These are phyloP conservation scores for Euptelea pleiosperma DNA, from an alignment of 164 flowering plant species.

Conservation along the genomic window DNA sequence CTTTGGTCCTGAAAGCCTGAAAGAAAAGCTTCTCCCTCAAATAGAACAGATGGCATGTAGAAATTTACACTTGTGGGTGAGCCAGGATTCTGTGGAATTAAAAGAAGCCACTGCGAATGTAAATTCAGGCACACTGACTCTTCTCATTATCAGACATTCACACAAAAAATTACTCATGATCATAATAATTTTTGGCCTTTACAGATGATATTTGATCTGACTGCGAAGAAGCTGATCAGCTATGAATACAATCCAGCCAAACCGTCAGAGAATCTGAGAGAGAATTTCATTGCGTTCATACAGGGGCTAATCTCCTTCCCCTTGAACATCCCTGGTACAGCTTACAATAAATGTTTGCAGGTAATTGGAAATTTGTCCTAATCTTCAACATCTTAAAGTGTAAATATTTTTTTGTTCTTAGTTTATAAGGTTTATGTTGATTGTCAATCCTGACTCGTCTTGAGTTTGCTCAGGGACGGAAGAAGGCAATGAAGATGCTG, in stretches of 20 bases:
- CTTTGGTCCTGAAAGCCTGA: constrained; percentile 37
- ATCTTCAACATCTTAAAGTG: background rate
- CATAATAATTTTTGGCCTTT: constrained; percentile 3
- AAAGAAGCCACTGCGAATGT: constrained; percentile 38
- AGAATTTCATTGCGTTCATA: constrained; percentile 32
- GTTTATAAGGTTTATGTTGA: constrained; percentile 1
- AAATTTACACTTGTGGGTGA: constrained; percentile 25
- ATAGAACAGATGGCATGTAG: constrained; percentile 20
- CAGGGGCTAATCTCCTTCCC: constrained; percentile 43
- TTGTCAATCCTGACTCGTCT: background rate
- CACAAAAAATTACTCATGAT: background rate
- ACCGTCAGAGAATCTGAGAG: constrained; percentile 27
- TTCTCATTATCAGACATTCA: background rate
- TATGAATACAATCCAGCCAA: constrained; percentile 27
- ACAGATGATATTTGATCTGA: constrained; percentile 40
- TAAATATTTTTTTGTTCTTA: background rate
- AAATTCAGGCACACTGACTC: constrained; percentile 8
- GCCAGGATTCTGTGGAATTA: constrained; percentile 24
- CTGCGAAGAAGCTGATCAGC: constrained; percentile 37
- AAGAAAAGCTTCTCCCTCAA: constrained; percentile 34
- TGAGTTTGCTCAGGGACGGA: constrained; percentile 60
- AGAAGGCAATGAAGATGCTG: constrained; percentile 79
- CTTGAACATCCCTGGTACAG: constrained; percentile 41
- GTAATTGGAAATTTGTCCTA: constrained; percentile 13
- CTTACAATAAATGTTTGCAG: constrained; percentile 37